Percentiles rank a stretch among this genome's conserved stretches.
These are phyloP conservation scores for Cystobasidium pallidum DNA, from an alignment of 1,284 basidiomycete species.

Conservation along the genomic window DNA sequence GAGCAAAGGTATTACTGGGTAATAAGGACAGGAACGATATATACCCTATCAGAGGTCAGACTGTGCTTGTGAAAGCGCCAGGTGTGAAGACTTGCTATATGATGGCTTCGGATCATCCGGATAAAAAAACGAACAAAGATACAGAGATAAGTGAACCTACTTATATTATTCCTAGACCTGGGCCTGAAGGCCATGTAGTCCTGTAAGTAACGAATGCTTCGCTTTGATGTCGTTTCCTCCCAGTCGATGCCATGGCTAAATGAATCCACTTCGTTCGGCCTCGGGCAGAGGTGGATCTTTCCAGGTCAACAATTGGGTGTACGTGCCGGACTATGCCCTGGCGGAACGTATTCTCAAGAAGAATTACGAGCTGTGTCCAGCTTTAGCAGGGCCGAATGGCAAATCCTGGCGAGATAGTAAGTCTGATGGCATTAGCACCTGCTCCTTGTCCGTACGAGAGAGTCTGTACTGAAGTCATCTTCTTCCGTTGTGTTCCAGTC, in stretches of 20 bases:
- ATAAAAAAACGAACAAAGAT: slow-evolving; percentile 8
- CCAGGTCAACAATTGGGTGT: slow-evolving; percentile 54
- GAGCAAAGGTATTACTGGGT: slow-evolving; percentile 67
- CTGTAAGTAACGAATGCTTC: slow-evolving; percentile 40
- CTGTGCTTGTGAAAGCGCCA: slow-evolving; percentile 74
- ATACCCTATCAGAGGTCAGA: slow-evolving; percentile 83
- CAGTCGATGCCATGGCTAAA: neutral
- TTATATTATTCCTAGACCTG: slow-evolving; percentile 60
- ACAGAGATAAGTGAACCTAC: slow-evolving; percentile 47
- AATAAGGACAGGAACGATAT: slow-evolving; percentile 69
- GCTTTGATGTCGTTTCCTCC: no score
- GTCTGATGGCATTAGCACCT: neutral
- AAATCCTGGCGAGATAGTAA: slow-evolving; percentile 55
- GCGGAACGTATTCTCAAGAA: slow-evolving; percentile 57
- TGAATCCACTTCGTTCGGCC: neutral
- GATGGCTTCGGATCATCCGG: slow-evolving; percentile 23
- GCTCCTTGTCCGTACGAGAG: neutral
- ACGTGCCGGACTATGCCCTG: slow-evolving; percentile 52
- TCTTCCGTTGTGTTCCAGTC: slow-evolving; percentile 46
- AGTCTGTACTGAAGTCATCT: neutral
- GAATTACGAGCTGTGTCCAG: slow-evolving; percentile 56
- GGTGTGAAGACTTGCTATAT: slow-evolving; percentile 58
- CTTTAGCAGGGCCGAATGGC: slow-evolving; percentile 54
- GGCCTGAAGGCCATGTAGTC: slow-evolving; percentile 56
- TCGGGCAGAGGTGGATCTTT: slow-evolving; percentile 55